Evolutionary conservation across 2,329 filamentous ascomycete species (phyloP).

Genomic region (Monilinia aucupariae): DNA sequence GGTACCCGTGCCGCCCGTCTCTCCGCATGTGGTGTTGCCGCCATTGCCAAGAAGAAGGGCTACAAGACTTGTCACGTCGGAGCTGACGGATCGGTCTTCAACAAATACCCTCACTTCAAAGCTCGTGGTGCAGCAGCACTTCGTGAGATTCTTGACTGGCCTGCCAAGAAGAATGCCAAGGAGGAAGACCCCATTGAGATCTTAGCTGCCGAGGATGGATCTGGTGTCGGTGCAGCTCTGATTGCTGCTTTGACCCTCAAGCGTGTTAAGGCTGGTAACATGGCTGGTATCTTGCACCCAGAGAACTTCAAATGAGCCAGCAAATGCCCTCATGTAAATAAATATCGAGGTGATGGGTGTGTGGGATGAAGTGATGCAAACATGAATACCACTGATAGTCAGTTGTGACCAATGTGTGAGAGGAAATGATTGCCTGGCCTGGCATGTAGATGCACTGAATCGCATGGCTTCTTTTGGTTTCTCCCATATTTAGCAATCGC

Average conservation of each 20-base stretch:
- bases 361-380: neutral
- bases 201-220: conserved; percentile 87
- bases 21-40: conserved; percentile 89
- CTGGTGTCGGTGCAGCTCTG: conserved; percentile 90
- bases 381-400: neutral
- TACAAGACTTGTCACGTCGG: conserved; percentile 87
- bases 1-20: conserved; percentile 90
- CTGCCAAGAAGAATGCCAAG: conserved; percentile 59
- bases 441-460: neutral
- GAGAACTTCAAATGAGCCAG: conserved; percentile 50
- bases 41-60: conserved; percentile 94
- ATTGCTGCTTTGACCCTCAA: conserved; percentile 73
- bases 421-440: neutral
- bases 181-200: conserved; percentile 85
- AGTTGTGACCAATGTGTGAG: neutral
- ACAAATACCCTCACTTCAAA: conserved; percentile 99
- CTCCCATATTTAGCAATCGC: neutral
- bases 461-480: neutral
- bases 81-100: conserved; percentile 95
- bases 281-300: conserved; percentile 59
- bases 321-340: neutral
- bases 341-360: neutral
- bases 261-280: conserved; percentile 57
- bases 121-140: conserved; percentile 81
- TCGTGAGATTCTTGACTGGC: conserved; percentile 94